Conservation (phyloP, 2,329 filamentous ascomycete genomes). For the Stagonosporopsis tanaceti region DNA sequence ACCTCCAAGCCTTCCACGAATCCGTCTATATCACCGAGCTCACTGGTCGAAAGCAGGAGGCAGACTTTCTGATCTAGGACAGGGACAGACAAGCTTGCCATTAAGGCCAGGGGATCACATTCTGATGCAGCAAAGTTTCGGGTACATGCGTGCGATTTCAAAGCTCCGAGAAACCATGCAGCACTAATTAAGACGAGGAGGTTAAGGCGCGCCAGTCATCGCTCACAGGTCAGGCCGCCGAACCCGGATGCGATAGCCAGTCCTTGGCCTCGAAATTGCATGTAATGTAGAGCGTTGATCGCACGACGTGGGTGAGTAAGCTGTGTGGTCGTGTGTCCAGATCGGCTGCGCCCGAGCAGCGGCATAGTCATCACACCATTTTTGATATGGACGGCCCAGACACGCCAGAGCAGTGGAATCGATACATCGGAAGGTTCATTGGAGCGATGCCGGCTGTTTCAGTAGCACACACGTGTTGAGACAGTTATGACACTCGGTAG, state of each 20-base stretch:
- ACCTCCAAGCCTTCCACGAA: background rate
- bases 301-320: background rate
- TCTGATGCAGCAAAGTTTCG: slow-evolving; percentile 7
- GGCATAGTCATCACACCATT: background rate
- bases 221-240: background rate
- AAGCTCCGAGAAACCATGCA: slow-evolving; percentile 6
- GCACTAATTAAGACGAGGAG: background rate
- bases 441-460: slow-evolving; percentile 11
- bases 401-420: background rate
- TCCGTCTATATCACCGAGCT: background rate
- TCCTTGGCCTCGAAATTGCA: background rate
- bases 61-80: background rate
- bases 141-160: background rate
- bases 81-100: background rate
- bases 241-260: background rate
- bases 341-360: slow-evolving; percentile 5
- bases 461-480: slow-evolving; percentile 9
- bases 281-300: background rate
- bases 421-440: slow-evolving; percentile 12
- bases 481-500: slow-evolving; percentile 16
- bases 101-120: background rate
- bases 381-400: too few relatives aligned
- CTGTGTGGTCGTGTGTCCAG: slow-evolving; percentile 8
- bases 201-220: background rate
- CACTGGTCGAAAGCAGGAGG: background rate